Conservation (phyloP, 176 grass and related monocot species). For the Bonia amplexicaulis region DNA sequence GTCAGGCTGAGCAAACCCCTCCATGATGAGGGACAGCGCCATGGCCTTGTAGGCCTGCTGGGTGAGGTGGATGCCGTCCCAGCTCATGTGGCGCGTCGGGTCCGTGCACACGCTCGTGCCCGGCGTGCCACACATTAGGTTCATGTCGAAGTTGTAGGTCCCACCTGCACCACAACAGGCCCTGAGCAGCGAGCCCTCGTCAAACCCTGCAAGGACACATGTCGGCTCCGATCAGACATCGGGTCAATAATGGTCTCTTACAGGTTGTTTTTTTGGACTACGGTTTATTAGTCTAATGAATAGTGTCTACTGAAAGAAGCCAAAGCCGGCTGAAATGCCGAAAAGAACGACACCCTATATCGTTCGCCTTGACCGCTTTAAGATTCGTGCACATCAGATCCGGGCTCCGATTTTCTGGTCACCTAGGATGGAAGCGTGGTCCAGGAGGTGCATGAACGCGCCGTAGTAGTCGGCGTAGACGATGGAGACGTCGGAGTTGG, state of each 20-base stretch:
- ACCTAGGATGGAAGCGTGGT: conserved; percentile 52
- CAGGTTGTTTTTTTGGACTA: rapidly evolving
- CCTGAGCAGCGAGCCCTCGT: conserved; percentile 39
- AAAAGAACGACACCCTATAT: too few species aligned
- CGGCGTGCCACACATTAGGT: conserved; percentile 46
- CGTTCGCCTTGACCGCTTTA: neutral
- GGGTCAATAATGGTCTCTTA: too few species aligned
- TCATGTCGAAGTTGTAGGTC: conserved; percentile 58
- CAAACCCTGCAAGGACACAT: conserved; percentile 41
- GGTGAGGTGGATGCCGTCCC: conserved; percentile 91
- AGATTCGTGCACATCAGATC: rapidly evolving
- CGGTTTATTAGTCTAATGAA: too few species aligned
- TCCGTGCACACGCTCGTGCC: conserved; percentile 39
- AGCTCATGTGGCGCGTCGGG: conserved; percentile 55
- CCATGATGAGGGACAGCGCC: conserved; percentile 60
- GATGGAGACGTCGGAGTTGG: conserved; percentile 40
- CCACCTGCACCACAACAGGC: conserved; percentile 71
- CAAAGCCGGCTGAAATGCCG: too few species aligned
- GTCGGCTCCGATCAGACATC: neutral
- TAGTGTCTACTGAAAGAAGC: too few species aligned
- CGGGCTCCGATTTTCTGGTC: neutral
- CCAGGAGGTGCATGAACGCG: conserved; percentile 69
- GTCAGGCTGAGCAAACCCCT: conserved; percentile 62
- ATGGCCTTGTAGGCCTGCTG: conserved; percentile 74
- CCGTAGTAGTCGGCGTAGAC: conserved; percentile 83